These are phyloP conservation scores for Syzygium oleosum DNA, from an alignment of 345 rosid species.

Conservation along the genomic window DNA sequence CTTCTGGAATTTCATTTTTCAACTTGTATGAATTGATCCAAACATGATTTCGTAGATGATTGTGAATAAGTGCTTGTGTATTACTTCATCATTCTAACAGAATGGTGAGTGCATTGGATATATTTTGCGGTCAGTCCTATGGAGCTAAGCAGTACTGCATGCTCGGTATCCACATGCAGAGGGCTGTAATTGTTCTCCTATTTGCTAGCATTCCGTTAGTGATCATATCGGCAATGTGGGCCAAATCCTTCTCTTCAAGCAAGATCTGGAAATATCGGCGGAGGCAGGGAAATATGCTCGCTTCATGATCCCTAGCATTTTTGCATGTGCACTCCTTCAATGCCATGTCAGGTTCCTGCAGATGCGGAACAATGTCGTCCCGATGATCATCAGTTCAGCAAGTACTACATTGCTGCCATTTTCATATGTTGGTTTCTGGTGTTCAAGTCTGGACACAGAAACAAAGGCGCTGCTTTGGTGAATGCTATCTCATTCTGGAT, in stretches of 20 bases:
- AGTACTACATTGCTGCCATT: conserved; percentile 21
- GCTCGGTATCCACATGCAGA: conserved; percentile 5
- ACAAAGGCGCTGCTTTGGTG: conserved; percentile 2
- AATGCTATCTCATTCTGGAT: conserved; percentile 1
- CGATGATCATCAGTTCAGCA: conserved; percentile 31
- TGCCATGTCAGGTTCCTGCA: conserved; percentile 24
- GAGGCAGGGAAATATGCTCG: not conserved
- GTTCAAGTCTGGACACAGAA: not conserved
- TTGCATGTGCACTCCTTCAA: not conserved
- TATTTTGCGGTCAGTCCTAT: not conserved
- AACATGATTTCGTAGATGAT: not conserved
- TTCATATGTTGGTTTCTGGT: conserved; percentile 18
- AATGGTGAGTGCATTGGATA: not conserved
- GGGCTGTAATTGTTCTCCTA: not conserved
- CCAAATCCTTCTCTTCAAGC: not conserved
- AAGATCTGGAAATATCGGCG: fast-evolving
- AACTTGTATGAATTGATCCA: too few species aligned
- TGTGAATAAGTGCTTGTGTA: not conserved
- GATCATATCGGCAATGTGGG: too few species aligned
- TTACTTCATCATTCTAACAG: too few species aligned
- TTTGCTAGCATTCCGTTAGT: too few species aligned
- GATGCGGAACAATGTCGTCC: conserved; percentile 31
- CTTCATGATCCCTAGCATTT: not conserved
- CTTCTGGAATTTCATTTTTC: not conserved
- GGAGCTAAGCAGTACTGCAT: not conserved